phyloP scores from a whole-genome alignment of 345 rosid genomes.

The Eucalyptus regnans region DNA sequence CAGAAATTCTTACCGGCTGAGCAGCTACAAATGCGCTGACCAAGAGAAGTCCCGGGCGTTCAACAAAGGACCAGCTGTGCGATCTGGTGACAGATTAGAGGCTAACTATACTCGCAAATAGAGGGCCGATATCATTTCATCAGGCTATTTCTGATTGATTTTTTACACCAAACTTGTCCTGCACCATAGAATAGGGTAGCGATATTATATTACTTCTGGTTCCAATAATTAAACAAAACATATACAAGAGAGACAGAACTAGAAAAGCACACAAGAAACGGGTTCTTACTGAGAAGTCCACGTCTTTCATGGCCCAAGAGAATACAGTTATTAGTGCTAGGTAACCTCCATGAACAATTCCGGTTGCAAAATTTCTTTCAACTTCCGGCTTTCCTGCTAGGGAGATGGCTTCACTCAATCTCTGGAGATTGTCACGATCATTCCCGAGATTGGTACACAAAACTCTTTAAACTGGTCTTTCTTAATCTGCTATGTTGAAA shows the following conservation, averaged over 20 bases:
- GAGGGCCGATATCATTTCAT: no score
- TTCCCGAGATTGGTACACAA: constrained; percentile 16
- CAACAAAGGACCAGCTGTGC: constrained; percentile 67
- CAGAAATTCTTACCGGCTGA: constrained; percentile 44
- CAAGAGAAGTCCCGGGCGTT: constrained; percentile 63
- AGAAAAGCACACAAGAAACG: no score
- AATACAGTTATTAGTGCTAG: constrained; percentile 18
- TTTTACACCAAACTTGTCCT: no score
- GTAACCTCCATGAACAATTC: constrained; percentile 60
- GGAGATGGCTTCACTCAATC: constrained; percentile 81
- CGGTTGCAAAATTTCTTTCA: constrained; percentile 71
- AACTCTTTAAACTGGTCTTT: background rate
- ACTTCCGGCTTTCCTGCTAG: constrained; percentile 79
- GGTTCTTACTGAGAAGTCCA: constrained; percentile 14
- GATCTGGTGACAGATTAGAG: constrained; percentile 80
- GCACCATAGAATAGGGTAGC: no score
- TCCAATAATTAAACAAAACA: no score
- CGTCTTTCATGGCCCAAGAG: no score
- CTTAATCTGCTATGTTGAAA: background rate
- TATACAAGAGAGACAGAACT: no score
- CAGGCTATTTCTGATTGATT: no score
- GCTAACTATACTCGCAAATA: constrained; percentile 40
- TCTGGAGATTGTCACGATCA: constrained; percentile 86
- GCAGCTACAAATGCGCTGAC: constrained; percentile 45
- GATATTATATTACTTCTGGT: no score